Conservation (phyloP, 305 asterid genomes). For the Ilex paraguariensis region DNA sequence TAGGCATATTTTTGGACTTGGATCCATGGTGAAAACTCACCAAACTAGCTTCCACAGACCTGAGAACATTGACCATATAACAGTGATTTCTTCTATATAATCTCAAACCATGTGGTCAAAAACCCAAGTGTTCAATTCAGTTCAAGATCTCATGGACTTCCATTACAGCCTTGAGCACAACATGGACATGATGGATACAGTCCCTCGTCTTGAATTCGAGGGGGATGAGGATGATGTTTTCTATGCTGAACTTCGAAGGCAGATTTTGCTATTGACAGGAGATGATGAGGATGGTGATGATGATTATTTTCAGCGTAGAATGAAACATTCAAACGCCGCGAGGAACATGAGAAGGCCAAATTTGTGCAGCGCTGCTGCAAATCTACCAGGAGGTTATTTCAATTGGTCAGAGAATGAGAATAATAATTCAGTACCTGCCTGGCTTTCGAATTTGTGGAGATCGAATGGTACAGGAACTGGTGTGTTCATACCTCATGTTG, state of each 20-base stretch:
- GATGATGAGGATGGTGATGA: not conserved
- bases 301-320: not conserved
- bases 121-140: not conserved
- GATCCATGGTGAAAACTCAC: not conserved
- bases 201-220: not conserved
- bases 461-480: not conserved
- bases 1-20: not conserved
- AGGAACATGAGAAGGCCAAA: not conserved
- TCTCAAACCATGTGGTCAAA: not conserved
- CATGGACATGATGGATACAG: not conserved
- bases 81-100: not conserved
- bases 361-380: not conserved
- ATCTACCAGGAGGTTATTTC: not conserved
- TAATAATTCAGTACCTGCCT: not conserved
- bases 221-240: not conserved
- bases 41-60: not conserved
- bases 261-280: not conserved
- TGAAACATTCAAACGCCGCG: not conserved
- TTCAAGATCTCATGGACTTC: not conserved
- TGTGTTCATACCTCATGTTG: not conserved
- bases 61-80: not conserved
- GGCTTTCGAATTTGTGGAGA: not conserved
- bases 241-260: not conserved
- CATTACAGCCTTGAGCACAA: not conserved
- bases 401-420: not conserved